Conservation (phyloP, 164 flowering plant species). For the Magnolia officinalis region DNA sequence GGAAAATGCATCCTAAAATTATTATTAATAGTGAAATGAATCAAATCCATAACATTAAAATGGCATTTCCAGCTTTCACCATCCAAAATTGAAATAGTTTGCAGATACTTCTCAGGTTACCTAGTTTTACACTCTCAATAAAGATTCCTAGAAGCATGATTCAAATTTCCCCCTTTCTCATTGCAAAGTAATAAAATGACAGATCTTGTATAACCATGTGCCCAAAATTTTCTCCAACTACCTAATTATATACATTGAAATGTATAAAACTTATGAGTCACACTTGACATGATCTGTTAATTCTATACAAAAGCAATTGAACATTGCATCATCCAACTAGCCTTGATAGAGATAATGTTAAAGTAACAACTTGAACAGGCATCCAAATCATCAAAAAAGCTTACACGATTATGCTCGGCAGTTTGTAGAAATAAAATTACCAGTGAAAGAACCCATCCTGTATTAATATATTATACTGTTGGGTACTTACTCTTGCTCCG, state of each 20-base stretch:
- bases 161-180: not conserved
- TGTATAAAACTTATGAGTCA: not conserved
- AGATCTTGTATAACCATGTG: not conserved
- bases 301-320: not conserved
- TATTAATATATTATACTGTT: conserved; percentile 23
- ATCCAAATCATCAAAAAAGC: not conserved
- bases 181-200: not conserved
- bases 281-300: not conserved
- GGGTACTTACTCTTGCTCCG: too few species aligned
- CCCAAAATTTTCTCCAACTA: not conserved
- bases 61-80: too few species aligned
- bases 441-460: conserved; percentile 99
- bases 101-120: too few species aligned
- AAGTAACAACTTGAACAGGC: not conserved
- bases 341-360: not conserved
- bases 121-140: too few species aligned
- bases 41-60: too few species aligned
- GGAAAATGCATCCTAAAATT: too few species aligned
- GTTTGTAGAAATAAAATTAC: conserved; percentile 24
- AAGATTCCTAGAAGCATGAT: too few species aligned
- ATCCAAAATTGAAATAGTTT: too few species aligned
- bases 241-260: not conserved
- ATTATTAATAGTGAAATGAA: too few species aligned
- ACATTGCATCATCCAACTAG: not conserved
- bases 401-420: not conserved